Evolutionary conservation across 345 rosid genomes (phyloP).

Genomic region (Cardamine resedifolia): DNA sequence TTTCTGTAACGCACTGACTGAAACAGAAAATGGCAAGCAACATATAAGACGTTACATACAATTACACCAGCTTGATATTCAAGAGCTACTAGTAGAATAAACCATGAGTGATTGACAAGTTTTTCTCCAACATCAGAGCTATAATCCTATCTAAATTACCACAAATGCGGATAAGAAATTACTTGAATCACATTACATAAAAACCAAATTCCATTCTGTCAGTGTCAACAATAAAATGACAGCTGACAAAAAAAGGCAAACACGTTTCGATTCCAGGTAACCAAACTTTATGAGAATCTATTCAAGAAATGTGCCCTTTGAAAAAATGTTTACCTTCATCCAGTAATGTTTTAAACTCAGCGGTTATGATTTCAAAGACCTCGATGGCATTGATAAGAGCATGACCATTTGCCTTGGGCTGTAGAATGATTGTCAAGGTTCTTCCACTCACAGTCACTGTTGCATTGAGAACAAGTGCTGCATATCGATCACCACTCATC

Average conservation of each 20-base stretch:
- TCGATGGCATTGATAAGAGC: conserved; percentile 89
- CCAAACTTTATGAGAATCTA: background rate
- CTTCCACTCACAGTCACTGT: conserved; percentile 82
- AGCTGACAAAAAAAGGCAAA: background rate
- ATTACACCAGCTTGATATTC: background rate
- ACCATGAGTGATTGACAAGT: background rate
- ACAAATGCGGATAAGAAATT: background rate
- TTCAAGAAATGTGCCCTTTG: background rate
- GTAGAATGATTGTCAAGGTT: conserved; percentile 69
- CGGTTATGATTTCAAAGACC: conserved; percentile 69
- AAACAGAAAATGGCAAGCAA: conserved; percentile 34
- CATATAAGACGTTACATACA: conserved; percentile 15
- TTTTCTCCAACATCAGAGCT: conserved; percentile 3
- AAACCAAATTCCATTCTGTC: background rate
- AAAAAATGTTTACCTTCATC: conserved; percentile 69
- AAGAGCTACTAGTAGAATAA: conserved; percentile 1
- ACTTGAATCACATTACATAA: background rate
- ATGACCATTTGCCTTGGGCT: conserved; percentile 59
- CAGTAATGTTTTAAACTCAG: conserved; percentile 66
- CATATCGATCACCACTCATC: conserved; percentile 60
- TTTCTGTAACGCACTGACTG: conserved; percentile 72
- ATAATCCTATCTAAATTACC: too few species aligned
- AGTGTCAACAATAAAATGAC: too few species aligned
- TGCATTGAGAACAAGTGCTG: conserved; percentile 78
- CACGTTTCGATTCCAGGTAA: background rate